A percentile compares a stretch with the other conserved stretches of the same genome.
These are phyloP conservation scores for Colletotrichum higginsianum DNA, from an alignment of 2,329 filamentous ascomycete genomes.

Conservation along the genomic window DNA sequence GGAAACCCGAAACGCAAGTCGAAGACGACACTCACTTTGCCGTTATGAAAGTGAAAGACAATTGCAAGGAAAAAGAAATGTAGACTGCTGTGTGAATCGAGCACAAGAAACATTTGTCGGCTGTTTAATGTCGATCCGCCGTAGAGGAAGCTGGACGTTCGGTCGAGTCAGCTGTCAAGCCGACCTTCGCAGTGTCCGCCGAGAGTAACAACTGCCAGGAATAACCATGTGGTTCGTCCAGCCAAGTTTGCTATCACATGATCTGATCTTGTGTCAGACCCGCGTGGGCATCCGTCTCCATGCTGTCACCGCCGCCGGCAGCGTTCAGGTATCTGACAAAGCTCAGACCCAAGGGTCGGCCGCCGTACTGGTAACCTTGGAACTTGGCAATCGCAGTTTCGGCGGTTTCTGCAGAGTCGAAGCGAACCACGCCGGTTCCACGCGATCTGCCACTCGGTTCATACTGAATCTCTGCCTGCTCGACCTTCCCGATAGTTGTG, in stretches of 20 bases:
- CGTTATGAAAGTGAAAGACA: constrained; percentile 15
- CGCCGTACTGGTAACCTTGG: constrained; percentile 97
- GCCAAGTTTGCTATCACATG: constrained; percentile 72
- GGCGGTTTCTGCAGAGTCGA: constrained; percentile 85
- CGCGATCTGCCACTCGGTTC: constrained; percentile 96
- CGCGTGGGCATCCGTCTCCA: constrained; percentile 85
- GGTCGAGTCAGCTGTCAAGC: background rate
- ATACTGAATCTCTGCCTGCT: constrained; percentile 99
- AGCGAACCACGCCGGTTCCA: constrained; percentile 96
- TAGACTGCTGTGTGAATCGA: constrained; percentile 6
- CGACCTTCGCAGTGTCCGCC: background rate
- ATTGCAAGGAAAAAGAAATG: background rate
- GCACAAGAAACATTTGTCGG: constrained; percentile 19
- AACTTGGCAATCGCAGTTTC: constrained; percentile 98
- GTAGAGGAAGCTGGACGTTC: background rate
- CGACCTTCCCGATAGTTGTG: constrained; percentile 97
- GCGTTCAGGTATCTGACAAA: constrained; percentile 93
- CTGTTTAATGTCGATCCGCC: background rate
- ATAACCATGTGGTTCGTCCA: background rate
- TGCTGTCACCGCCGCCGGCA: constrained; percentile 74
- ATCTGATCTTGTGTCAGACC: constrained; percentile 98
- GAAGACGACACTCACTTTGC: constrained; percentile 21
- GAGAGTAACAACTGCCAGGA: too few species aligned
- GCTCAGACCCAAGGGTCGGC: constrained; percentile 91
- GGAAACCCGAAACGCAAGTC: constrained; percentile 11